phyloP scores from a whole-genome alignment of 495 filamentous ascomycete genomes.

The Cudoniella acicularis region DNA sequence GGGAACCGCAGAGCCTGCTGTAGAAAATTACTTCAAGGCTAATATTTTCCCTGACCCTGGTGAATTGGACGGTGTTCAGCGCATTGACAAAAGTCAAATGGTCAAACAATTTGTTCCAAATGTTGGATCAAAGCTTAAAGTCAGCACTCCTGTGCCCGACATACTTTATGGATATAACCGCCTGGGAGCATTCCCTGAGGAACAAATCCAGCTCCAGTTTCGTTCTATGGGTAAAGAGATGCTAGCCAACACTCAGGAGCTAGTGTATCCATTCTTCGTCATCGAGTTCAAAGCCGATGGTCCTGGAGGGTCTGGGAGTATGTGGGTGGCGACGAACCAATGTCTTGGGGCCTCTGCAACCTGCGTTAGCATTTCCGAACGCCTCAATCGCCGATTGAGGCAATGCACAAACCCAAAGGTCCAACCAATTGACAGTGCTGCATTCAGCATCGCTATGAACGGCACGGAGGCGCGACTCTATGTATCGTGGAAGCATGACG shows the following conservation, averaged over 20 bases:
- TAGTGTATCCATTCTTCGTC: constrained; percentile 29
- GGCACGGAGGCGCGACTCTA: constrained; percentile 30
- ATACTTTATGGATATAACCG: constrained; percentile 26
- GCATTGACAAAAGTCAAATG: constrained; percentile 19
- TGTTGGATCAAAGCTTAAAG: constrained; percentile 17
- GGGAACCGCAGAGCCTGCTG: too few relatives aligned
- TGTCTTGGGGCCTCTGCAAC: constrained; percentile 26
- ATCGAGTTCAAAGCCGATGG: constrained; percentile 12
- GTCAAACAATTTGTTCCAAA: constrained; percentile 18
- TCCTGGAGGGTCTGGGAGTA: too few relatives aligned
- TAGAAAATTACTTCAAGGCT: background rate
- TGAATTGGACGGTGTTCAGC: constrained; percentile 3
- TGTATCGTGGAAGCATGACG: constrained; percentile 28
- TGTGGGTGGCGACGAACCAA: constrained; percentile 32
- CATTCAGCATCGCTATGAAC: constrained; percentile 33
- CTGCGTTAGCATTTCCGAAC: constrained; percentile 24
- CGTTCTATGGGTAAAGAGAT: constrained; percentile 22
- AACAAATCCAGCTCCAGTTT: constrained; percentile 21
- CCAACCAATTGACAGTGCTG: constrained; percentile 24
- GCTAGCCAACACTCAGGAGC: constrained; percentile 16
- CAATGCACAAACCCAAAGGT: constrained; percentile 18
- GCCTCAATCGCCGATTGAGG: constrained; percentile 24
- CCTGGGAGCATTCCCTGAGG: constrained; percentile 11
- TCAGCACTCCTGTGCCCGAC: constrained; percentile 24
- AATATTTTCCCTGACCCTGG: constrained; percentile 17